Percentiles rank a stretch among this genome's conserved stretches.
Evolutionary conservation across 805 yeast species (phyloP).

Genomic region (Brettanomyces anomalus): DNA sequence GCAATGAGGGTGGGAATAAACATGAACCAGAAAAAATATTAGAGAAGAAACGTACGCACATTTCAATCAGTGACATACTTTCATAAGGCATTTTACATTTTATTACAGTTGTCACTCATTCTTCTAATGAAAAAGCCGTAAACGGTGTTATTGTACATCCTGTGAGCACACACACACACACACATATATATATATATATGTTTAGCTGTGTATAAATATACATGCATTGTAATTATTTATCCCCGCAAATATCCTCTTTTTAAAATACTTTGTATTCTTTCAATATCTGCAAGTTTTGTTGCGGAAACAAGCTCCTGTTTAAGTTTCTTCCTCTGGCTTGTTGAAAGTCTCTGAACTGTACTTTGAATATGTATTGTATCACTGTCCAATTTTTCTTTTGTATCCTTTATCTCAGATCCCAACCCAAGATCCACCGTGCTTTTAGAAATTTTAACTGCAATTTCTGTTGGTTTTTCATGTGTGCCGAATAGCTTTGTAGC

Average conservation of each 20-base stretch:
- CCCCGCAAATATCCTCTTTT: conserved; percentile 21
- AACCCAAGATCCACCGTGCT: conserved; percentile 1
- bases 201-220: not conserved
- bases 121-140: too few relatives aligned
- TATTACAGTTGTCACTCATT: too few relatives aligned
- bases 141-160: conserved; percentile 1
- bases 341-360: conserved; percentile 32
- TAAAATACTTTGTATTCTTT: conserved; percentile 52
- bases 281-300: conserved; percentile 64
- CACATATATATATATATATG: not conserved
- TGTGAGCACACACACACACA: not conserved
- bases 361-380: conserved; percentile 16
- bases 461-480: conserved; percentile 12
- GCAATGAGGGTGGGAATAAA: too few relatives aligned
- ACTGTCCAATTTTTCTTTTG: conserved; percentile 9
- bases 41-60: conserved; percentile 2
- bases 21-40: too few relatives aligned
- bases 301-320: conserved; percentile 52
- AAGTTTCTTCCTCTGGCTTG: conserved; percentile 42
- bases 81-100: not conserved
- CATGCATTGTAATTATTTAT: not conserved
- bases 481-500: conserved; percentile 38
- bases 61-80: conserved; percentile 17
- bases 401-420: conserved; percentile 7
- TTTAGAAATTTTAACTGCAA: not conserved